Evolutionary conservation across 352 stramenopile species (phyloP).

Genomic region (Globisporangium paroecandrum): DNA sequence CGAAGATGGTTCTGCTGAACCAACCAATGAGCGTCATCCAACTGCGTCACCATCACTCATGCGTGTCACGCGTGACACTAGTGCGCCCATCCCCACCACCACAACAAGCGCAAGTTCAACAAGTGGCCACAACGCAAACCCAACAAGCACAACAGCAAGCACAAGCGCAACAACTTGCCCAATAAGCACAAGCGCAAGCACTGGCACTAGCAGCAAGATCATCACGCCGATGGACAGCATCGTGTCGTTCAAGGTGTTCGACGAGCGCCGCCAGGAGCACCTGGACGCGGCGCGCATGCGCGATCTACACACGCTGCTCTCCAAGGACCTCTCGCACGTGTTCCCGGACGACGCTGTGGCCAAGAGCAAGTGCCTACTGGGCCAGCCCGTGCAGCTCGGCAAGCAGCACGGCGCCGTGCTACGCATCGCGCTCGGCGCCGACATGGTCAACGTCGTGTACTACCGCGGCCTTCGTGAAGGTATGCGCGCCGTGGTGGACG

Average conservation of each 20-base stretch:
- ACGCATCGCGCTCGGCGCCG: conserved; percentile 81
- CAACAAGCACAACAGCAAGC: neutral
- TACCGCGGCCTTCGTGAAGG: conserved; percentile 33
- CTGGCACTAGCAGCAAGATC: neutral
- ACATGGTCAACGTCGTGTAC: conserved; percentile 82
- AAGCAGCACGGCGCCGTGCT: conserved; percentile 61
- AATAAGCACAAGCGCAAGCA: neutral
- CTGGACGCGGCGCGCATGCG: conserved; percentile 52
- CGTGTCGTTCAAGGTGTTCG: conserved; percentile 74
- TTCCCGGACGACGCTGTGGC: conserved; percentile 41
- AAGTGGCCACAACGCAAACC: neutral
- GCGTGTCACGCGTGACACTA: neutral
- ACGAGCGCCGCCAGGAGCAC: conserved; percentile 30
- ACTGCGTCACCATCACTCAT: neutral
- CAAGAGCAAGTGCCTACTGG: conserved; percentile 67
- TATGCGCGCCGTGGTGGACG: conserved; percentile 29
- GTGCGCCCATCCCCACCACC: neutral
- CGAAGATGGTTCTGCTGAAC: conserved; percentile 8
- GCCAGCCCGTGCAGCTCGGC: conserved; percentile 78
- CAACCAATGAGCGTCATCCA: conserved; percentile 9
- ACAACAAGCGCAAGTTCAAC: neutral
- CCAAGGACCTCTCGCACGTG: conserved; percentile 61
- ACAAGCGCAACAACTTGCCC: neutral
- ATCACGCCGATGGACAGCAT: conserved; percentile 66
- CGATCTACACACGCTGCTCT: conserved; percentile 63